Evolutionary conservation across 2,329 filamentous ascomycete species (phyloP).

Genomic region (Colletotrichum sp.): DNA sequence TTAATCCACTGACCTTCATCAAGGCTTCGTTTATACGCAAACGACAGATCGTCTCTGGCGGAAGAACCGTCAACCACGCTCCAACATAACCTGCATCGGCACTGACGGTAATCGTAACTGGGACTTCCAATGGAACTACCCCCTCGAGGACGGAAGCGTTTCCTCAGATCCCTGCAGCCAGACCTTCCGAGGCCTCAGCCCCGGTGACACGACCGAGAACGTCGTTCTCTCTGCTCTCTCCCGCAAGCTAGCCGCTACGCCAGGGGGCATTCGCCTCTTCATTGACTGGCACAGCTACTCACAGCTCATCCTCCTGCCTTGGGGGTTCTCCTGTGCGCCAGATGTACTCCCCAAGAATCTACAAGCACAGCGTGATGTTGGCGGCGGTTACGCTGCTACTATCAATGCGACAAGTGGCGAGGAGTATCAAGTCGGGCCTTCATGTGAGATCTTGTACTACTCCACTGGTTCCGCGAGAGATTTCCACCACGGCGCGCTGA

Average conservation of each 20-base stretch:
- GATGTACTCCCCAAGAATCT: slow-evolving; percentile 25
- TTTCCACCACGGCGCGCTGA: slow-evolving; percentile 23
- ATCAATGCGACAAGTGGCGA: slow-evolving; percentile 31
- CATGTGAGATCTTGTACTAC: slow-evolving; percentile 25
- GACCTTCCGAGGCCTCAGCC: slow-evolving; percentile 43
- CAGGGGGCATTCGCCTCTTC: slow-evolving; percentile 56
- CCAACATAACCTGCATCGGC: slow-evolving; percentile 47
- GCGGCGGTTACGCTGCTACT: slow-evolving; percentile 44
- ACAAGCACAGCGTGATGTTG: slow-evolving; percentile 26
- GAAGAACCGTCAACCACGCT: slow-evolving; percentile 51
- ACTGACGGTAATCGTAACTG: slow-evolving; percentile 60
- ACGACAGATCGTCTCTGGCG: slow-evolving; percentile 55
- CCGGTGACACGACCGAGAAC: slow-evolving; percentile 51
- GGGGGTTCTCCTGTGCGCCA: slow-evolving; percentile 55
- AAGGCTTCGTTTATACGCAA: slow-evolving; percentile 56
- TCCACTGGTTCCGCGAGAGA: slow-evolving; percentile 24
- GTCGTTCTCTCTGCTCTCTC: slow-evolving; percentile 51
- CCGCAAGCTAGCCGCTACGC: slow-evolving; percentile 39
- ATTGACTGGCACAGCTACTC: slow-evolving; percentile 65
- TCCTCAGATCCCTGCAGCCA: slow-evolving; percentile 50
- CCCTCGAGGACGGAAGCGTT: slow-evolving; percentile 34
- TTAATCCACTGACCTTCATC: slow-evolving; percentile 1
- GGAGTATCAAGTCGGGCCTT: slow-evolving; percentile 23
- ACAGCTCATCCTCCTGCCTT: slow-evolving; percentile 58
- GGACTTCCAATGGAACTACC: slow-evolving; percentile 44